These are phyloP conservation scores for Gamarada debralockiae DNA, from an alignment of 495 filamentous ascomycete species.

Conservation along the genomic window DNA sequence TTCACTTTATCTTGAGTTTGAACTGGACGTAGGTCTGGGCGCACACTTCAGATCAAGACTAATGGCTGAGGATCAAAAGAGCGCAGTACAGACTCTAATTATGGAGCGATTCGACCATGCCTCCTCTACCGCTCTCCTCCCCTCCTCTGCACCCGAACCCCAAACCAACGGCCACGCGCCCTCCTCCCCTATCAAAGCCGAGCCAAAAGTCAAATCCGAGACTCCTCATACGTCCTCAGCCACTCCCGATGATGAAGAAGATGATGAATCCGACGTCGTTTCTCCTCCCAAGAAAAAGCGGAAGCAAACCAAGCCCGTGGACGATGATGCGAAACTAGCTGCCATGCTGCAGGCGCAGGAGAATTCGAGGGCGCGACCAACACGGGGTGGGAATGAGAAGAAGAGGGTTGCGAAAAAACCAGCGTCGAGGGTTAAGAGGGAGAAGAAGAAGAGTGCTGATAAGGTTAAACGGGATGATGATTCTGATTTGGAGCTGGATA, in stretches of 20 bases:
- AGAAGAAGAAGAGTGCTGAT: slow-evolving; percentile 48
- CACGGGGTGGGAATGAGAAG: slow-evolving; percentile 55
- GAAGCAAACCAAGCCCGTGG: slow-evolving; percentile 50
- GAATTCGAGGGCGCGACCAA: slow-evolving; percentile 65
- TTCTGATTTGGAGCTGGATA: slow-evolving; percentile 64
- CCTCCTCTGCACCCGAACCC: slow-evolving; percentile 15
- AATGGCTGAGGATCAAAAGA: slow-evolving; percentile 42
- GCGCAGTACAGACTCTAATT: slow-evolving; percentile 77
- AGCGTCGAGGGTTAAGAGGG: slow-evolving; percentile 56
- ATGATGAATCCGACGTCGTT: slow-evolving; percentile 45
- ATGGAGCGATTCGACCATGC: slow-evolving; percentile 86
- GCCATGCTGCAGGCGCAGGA: slow-evolving; percentile 89
- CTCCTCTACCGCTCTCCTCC: slow-evolving; percentile 34
- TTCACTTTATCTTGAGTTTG: not conserved
- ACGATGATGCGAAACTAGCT: slow-evolving; percentile 80
- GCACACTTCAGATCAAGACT: too few relatives aligned
- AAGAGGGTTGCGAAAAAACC: slow-evolving; percentile 53
- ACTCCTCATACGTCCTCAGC: slow-evolving; percentile 6
- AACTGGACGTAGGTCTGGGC: too few relatives aligned
- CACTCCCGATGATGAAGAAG: slow-evolving; percentile 25
- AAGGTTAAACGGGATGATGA: slow-evolving; percentile 76
- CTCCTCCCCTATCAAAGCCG: not conserved
- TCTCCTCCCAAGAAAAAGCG: slow-evolving; percentile 48
- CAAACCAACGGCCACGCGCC: slow-evolving; percentile 29
- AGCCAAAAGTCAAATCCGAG: slow-evolving; percentile 28